Percentiles rank a stretch among this genome's conserved stretches.
Conservation (phyloP, 495 filamentous ascomycete genomes). For the Bryoglossum gracile region DNA sequence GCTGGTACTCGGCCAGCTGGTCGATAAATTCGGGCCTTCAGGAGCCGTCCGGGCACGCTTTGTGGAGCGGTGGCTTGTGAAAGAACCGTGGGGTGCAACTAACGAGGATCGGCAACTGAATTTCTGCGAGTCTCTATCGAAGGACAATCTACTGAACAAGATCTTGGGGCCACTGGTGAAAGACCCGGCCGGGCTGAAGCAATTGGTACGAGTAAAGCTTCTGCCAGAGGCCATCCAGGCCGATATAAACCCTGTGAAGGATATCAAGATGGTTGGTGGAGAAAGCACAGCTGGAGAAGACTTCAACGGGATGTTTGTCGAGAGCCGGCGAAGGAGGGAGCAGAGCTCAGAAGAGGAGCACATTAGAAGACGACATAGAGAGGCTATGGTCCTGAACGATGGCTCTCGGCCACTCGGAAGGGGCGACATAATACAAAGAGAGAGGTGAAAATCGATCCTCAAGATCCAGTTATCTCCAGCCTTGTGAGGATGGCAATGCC, state of each 20-base stretch:
- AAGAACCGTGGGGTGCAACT: constrained; percentile 45
- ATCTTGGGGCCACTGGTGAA: constrained; percentile 33
- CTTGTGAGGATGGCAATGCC: neutral
- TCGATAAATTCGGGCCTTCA: constrained; percentile 34
- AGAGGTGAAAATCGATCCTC: neutral
- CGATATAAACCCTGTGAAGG: constrained; percentile 1
- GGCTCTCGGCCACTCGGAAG: constrained; percentile 48
- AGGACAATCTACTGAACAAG: constrained; percentile 39
- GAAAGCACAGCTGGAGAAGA: constrained; percentile 19
- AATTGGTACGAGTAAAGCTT: constrained; percentile 36
- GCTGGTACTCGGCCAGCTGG: constrained; percentile 36
- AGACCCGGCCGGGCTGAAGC: constrained; percentile 32
- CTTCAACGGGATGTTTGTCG: constrained; percentile 19
- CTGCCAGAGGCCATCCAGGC: constrained; percentile 12
- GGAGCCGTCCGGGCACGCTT: constrained; percentile 42
- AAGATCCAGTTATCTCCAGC: neutral
- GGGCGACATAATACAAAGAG: constrained; percentile 47
- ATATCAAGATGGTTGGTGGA: constrained; percentile 16
- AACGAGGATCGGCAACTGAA: constrained; percentile 38
- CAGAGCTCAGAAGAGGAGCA: constrained; percentile 44
- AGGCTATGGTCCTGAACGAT: constrained; percentile 60
- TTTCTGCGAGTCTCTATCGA: constrained; percentile 35
- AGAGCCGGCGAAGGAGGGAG: constrained; percentile 34
- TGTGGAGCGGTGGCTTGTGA: constrained; percentile 48
- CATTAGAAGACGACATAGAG: constrained; percentile 46